Evolutionary conservation across 2,329 filamentous ascomycete genomes (phyloP).

Genomic region (Ophiognomonia clavigignenti-juglandacearum): DNA sequence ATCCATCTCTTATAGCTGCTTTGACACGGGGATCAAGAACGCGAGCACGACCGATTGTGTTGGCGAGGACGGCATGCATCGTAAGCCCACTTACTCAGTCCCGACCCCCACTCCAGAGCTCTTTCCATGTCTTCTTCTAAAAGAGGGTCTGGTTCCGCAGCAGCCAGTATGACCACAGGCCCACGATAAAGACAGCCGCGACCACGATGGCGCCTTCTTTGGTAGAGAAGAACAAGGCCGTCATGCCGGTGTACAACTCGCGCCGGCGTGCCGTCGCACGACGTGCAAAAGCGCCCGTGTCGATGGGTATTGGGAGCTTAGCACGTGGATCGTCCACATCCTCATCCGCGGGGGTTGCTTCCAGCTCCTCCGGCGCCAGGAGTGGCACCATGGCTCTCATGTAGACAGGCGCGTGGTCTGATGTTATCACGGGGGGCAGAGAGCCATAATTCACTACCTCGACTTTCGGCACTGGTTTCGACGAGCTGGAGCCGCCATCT

Average conservation of each 20-base stretch:
- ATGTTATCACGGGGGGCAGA: slow-evolving; percentile 73
- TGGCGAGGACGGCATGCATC: too few species aligned
- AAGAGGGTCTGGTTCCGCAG: slow-evolving; percentile 17
- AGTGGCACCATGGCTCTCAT: slow-evolving; percentile 65
- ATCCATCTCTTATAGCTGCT: too few species aligned
- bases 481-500: slow-evolving; percentile 17
- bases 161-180: slow-evolving; percentile 42
- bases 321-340: slow-evolving; percentile 35
- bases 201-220: slow-evolving; percentile 43
- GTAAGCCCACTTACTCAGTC: background rate
- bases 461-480: slow-evolving; percentile 24
- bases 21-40: too few species aligned
- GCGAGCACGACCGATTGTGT: too few species aligned
- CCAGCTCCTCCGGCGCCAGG: slow-evolving; percentile 35
- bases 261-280: slow-evolving; percentile 39
- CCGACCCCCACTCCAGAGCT: background rate
- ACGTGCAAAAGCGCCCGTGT: slow-evolving; percentile 50
- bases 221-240: slow-evolving; percentile 51
- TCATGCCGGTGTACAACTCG: slow-evolving; percentile 48
- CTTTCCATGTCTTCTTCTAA: slow-evolving; percentile 2
- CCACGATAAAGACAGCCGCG: slow-evolving; percentile 35
- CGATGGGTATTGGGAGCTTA: slow-evolving; percentile 45
- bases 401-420: slow-evolving; percentile 83
- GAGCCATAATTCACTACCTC: slow-evolving; percentile 65
- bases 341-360: slow-evolving; percentile 15